These are phyloP conservation scores for Lunularia cruciata DNA, from an alignment of 225 moss, liverwort and hornwort species.

Conservation along the genomic window DNA sequence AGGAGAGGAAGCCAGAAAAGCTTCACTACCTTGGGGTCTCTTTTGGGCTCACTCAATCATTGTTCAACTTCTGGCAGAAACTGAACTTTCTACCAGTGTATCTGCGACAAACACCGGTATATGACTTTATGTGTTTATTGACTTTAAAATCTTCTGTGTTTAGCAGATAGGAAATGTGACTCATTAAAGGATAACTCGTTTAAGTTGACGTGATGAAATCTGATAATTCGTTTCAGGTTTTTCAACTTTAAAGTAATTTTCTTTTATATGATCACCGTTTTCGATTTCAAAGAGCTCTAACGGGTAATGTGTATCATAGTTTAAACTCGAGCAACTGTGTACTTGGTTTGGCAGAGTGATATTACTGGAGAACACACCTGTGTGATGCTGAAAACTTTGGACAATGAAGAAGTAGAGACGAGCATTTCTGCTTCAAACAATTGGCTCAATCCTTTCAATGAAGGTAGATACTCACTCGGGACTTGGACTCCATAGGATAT, in stretches of 20 bases:
- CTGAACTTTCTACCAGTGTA: constrained; percentile 83
- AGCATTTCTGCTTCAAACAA: constrained; percentile 44
- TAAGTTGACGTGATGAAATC: too few relatives aligned
- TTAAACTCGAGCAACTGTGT: neutral
- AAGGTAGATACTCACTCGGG: constrained; percentile 45
- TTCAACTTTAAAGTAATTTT: too few relatives aligned
- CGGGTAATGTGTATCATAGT: too few relatives aligned
- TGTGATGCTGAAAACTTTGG: constrained; percentile 68
- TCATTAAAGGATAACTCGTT: too few relatives aligned
- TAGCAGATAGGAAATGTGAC: too few relatives aligned
- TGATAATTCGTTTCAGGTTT: too few relatives aligned
- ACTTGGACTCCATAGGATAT: too few relatives aligned
- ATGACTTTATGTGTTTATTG: constrained; percentile 22
- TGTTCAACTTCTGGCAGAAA: constrained; percentile 95
- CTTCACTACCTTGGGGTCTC: constrained; percentile 95
- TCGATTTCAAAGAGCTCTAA: too few relatives aligned
- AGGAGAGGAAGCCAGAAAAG: constrained; percentile 85
- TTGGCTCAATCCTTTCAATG: constrained; percentile 88
- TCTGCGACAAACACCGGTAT: constrained; percentile 84
- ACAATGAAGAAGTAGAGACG: constrained; percentile 79
- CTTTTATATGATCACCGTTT: too few relatives aligned
- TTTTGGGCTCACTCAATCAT: constrained; percentile 78
- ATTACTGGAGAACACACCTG: constrained; percentile 95
- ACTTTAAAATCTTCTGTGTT: too few relatives aligned
- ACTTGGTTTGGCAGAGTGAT: constrained; percentile 64